These are phyloP conservation scores for Phlebiopsis gigantea DNA, from an alignment of 768 basidiomycete species.

Conservation along the genomic window DNA sequence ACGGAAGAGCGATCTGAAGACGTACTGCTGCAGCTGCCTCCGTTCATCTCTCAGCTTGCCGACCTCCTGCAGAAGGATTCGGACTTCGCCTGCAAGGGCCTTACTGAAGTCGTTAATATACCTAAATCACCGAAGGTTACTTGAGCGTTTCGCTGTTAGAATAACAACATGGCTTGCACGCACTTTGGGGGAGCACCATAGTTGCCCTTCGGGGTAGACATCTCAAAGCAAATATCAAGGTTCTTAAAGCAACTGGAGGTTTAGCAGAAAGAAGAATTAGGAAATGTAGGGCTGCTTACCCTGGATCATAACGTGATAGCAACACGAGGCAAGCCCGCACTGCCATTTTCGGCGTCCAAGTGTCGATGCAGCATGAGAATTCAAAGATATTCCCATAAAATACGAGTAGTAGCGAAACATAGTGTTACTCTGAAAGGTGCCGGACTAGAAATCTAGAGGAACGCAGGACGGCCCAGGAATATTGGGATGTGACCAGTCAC, in stretches of 20 bases:
- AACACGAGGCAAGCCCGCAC: slow-evolving; percentile 1
- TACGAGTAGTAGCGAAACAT: too few species aligned
- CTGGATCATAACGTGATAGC: slow-evolving; percentile 3
- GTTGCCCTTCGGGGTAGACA: slow-evolving; percentile 9
- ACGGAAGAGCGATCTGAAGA: slow-evolving; percentile 5
- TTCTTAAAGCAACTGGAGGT: background rate
- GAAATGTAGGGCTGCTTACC: background rate
- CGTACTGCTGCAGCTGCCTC: slow-evolving; percentile 50
- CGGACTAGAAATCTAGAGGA: too few species aligned
- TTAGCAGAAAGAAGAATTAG: background rate
- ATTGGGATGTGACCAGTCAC: background rate
- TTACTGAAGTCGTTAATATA: slow-evolving; percentile 61
- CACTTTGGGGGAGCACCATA: slow-evolving; percentile 17
- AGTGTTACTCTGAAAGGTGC: too few species aligned
- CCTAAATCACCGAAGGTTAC: slow-evolving; percentile 23
- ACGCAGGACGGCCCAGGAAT: background rate
- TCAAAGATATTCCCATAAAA: background rate
- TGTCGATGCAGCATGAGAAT: background rate
- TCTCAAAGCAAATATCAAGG: background rate
- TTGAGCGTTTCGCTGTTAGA: background rate
- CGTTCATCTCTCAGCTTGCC: slow-evolving; percentile 58
- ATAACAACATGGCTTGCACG: background rate
- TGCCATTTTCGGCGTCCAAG: background rate
- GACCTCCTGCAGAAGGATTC: slow-evolving; percentile 54
- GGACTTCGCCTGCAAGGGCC: slow-evolving; percentile 56